Percentiles rank a stretch among this genome's conserved stretches.
Evolutionary conservation across 257 asterid genomes (phyloP).

Genomic region (Mitragyna speciosa): DNA sequence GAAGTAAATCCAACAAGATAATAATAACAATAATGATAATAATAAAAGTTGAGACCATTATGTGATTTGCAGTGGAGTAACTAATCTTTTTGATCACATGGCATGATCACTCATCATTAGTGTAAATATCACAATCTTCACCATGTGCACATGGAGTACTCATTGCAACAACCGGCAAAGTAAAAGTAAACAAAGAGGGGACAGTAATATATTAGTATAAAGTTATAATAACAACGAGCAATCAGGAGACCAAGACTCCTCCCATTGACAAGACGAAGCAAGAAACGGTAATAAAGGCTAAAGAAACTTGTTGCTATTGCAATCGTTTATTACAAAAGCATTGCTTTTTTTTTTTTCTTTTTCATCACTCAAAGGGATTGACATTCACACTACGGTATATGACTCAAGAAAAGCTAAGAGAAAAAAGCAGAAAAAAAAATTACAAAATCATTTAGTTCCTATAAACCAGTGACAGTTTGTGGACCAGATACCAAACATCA

Average conservation of each 20-base stretch:
- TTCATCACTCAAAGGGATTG: slow-evolving; percentile 40
- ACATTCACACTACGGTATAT: slow-evolving; percentile 65
- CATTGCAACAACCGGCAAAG: slow-evolving; percentile 9
- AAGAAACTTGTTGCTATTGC: slow-evolving; percentile 42
- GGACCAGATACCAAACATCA: slow-evolving; percentile 31
- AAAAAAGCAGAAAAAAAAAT: slow-evolving; percentile 18
- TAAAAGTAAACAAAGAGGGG: slow-evolving; percentile 1
- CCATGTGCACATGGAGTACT: slow-evolving; percentile 30
- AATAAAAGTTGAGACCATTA: slow-evolving; percentile 2
- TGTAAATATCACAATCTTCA: slow-evolving; percentile 12
- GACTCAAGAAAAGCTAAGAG: slow-evolving; percentile 33
- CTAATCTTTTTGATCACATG: slow-evolving; percentile 5
- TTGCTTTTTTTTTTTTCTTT: slow-evolving; percentile 27
- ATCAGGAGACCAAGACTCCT: slow-evolving; percentile 40
- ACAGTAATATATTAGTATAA: slow-evolving; percentile 13
- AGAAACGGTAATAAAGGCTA: slow-evolving; percentile 14
- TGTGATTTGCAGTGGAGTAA: neutral
- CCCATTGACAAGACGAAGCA: slow-evolving; percentile 47
- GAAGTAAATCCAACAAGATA: neutral
- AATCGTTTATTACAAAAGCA: slow-evolving; percentile 52
- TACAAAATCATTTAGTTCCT: slow-evolving; percentile 46
- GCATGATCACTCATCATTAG: slow-evolving; percentile 23
- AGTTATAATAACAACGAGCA: slow-evolving; percentile 20
- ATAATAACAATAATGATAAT: neutral
- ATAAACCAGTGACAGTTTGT: slow-evolving; percentile 28